These are phyloP conservation scores for Agrocybe chaxingu DNA, from an alignment of 768 basidiomycete species.

Conservation along the genomic window DNA sequence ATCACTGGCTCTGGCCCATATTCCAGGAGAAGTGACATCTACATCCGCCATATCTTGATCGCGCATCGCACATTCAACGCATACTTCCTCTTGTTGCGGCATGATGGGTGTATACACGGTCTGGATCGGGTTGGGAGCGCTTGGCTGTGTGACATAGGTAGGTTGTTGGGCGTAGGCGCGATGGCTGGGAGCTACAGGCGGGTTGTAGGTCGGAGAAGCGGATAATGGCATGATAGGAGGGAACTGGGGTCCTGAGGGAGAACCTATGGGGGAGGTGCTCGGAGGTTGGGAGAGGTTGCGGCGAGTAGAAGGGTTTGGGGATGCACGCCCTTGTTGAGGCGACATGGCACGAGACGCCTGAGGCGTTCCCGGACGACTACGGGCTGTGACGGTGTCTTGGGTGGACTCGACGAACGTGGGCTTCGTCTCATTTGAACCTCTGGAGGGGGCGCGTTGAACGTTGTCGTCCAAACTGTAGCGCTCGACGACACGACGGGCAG, in stretches of 20 bases:
- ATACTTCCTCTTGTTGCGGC: constrained; percentile 76
- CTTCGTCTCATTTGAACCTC: constrained; percentile 30
- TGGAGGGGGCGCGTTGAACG: constrained; percentile 30
- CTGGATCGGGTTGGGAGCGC: constrained; percentile 55
- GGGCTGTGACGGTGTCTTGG: constrained; percentile 23
- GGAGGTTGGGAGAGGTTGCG: constrained; percentile 12
- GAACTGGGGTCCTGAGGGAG: constrained; percentile 25
- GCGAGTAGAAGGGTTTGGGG: constrained; percentile 30
- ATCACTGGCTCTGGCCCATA: constrained; percentile 93
- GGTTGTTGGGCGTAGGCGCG: constrained; percentile 73
- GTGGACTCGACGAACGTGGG: constrained; percentile 27
- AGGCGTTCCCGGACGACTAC: constrained; percentile 15
- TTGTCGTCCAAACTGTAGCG: constrained; percentile 52
- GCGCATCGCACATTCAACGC: constrained; percentile 97
- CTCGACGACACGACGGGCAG: constrained; percentile 45
- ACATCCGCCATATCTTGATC: constrained; percentile 98
- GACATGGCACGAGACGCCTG: constrained; percentile 13
- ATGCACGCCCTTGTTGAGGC: constrained; percentile 16
- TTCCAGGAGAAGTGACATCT: constrained; percentile 77
- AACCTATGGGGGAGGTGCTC: constrained; percentile 16
- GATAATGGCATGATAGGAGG: constrained; percentile 56
- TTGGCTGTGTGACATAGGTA: constrained; percentile 63
- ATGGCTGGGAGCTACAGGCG: constrained; percentile 64
- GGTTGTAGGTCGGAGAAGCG: constrained; percentile 55
- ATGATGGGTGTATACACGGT: constrained; percentile 57